These are phyloP conservation scores for Hanseniaspora guilliermondii DNA, from an alignment of 805 yeast genomes.

Conservation along the genomic window DNA sequence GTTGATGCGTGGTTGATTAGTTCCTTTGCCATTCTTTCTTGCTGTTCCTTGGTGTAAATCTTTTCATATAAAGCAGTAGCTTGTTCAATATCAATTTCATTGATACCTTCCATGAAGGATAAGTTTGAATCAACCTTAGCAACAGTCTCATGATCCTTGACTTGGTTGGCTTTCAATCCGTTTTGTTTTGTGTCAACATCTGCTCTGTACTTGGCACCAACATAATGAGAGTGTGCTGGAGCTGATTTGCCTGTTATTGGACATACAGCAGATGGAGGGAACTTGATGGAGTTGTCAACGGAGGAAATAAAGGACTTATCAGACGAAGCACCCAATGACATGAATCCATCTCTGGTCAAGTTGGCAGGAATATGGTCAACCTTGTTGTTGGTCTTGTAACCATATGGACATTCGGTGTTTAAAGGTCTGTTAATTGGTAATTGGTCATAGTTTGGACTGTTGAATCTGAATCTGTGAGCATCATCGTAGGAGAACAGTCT, in stretches of 20 bases:
- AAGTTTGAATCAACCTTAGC: conserved; percentile 26
- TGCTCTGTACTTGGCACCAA: conserved; percentile 16
- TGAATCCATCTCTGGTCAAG: conserved; percentile 52
- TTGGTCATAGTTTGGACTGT: conserved; percentile 48
- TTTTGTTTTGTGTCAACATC: conserved; percentile 17
- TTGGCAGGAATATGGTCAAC: conserved; percentile 31
- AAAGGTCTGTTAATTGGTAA: conserved; percentile 48
- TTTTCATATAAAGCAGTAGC: conserved; percentile 34
- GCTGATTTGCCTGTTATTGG: conserved; percentile 19
- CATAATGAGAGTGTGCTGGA: conserved; percentile 26
- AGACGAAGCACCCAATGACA: conserved; percentile 36
- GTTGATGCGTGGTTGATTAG: conserved; percentile 32
- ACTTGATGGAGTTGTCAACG: conserved; percentile 24
- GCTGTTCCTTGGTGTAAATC: conserved; percentile 28
- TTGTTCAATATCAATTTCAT: conserved; percentile 37
- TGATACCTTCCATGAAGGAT: conserved; percentile 31
- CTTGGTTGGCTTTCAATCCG: conserved; percentile 21
- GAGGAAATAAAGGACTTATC: conserved; percentile 43
- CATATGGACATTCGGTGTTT: conserved; percentile 36
- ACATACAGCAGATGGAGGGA: conserved; percentile 14
- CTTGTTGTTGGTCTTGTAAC: conserved; percentile 14
- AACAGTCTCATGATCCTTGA: conserved; percentile 25
- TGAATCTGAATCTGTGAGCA: conserved; percentile 67
- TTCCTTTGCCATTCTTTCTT: conserved; percentile 29
- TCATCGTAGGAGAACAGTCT: conserved; percentile 66